Percentiles rank a stretch among this genome's conserved stretches.
phyloP scores from a whole-genome alignment of 345 rosid species.

The Angophora floribunda region DNA sequence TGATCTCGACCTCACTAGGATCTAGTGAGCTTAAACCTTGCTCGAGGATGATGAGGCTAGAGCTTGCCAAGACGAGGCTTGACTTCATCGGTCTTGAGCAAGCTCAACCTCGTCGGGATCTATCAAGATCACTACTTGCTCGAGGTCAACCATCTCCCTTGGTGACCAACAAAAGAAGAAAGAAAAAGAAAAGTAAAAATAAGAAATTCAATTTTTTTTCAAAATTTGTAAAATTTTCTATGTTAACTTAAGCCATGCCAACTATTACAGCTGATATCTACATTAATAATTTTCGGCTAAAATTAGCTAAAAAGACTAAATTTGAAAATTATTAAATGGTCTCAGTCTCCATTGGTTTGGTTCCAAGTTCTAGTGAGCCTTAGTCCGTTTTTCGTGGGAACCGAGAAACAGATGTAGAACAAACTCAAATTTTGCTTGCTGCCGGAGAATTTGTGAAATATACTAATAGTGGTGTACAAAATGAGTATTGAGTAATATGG shows the following conservation, averaged over 20 bases:
- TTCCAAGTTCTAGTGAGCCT: neutral
- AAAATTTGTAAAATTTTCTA: too few relatives aligned
- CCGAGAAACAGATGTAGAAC: neutral
- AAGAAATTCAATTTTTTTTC: too few relatives aligned
- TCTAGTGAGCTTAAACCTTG: neutral
- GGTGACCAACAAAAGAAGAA: neutral
- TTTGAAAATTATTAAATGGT: neutral
- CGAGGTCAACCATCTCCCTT: rapidly evolving
- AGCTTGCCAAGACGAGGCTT: neutral
- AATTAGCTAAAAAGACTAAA: too few relatives aligned
- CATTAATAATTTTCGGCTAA: rapidly evolving
- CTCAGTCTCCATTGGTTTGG: rapidly evolving
- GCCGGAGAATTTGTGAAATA: neutral
- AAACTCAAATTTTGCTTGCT: neutral
- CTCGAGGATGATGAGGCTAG: rapidly evolving
- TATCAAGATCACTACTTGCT: neutral
- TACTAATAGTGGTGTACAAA: too few relatives aligned
- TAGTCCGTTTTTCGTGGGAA: neutral
- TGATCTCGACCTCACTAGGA: neutral
- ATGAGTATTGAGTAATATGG: neutral
- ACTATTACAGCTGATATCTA: rapidly evolving
- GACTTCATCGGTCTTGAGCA: neutral
- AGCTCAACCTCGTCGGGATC: rapidly evolving
- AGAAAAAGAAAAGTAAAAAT: neutral
- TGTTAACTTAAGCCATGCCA: rapidly evolving